phyloP scores from a whole-genome alignment of 768 basidiomycete species.

The Nidula microcarpa region DNA sequence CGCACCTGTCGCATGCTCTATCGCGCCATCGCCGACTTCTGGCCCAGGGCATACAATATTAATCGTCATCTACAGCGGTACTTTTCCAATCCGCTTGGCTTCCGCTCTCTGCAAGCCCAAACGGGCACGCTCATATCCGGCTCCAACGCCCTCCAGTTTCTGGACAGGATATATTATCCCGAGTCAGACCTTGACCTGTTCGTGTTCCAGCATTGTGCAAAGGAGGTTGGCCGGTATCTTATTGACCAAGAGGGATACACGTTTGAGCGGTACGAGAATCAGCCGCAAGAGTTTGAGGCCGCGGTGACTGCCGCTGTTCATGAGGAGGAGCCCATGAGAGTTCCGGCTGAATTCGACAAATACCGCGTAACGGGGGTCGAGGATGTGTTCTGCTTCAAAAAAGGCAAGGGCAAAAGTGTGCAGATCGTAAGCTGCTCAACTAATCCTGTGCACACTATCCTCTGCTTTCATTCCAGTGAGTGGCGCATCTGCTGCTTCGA shows the following conservation, averaged over 20 bases:
- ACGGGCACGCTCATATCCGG: background rate
- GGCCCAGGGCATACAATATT: background rate
- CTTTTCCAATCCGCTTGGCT: background rate
- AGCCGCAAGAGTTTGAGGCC: too few species aligned
- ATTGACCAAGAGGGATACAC: background rate
- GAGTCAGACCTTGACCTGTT: background rate
- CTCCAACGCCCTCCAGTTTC: constrained; percentile 1
- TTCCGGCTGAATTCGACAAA: background rate
- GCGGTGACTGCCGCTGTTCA: too few species aligned
- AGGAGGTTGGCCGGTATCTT: background rate
- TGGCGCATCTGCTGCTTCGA: background rate
- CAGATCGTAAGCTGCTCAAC: background rate
- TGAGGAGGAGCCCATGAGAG: too few species aligned
- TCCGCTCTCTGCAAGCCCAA: background rate
- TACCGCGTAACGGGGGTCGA: background rate
- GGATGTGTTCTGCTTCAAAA: background rate
- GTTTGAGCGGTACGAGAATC: background rate
- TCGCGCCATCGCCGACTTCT: background rate
- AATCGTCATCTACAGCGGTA: background rate
- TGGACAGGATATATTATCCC: background rate
- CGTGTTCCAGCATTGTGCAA: background rate
- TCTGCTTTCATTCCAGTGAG: background rate
- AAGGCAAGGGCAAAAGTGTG: background rate
- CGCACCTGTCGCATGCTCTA: background rate
- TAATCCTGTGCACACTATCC: background rate